Evolutionary conservation across 1,284 basidiomycete genomes (phyloP).

Genomic region (Termitomyces sp.): DNA sequence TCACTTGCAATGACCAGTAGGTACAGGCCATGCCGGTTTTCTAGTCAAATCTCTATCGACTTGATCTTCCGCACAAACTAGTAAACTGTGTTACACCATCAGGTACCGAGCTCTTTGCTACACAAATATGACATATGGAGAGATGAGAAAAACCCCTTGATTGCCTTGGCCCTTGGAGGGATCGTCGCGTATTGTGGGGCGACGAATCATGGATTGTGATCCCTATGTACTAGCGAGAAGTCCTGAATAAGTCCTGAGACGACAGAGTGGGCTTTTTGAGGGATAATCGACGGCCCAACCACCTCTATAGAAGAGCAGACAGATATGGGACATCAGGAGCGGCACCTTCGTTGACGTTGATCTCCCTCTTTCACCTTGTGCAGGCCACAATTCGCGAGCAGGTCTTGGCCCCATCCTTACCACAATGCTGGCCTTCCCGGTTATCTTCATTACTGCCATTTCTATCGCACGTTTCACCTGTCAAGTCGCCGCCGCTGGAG

Average conservation of each 20-base stretch:
- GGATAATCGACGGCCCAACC: too few relatives aligned
- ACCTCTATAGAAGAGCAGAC: slow-evolving; percentile 1
- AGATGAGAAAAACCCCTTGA: neutral
- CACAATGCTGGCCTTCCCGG: neutral
- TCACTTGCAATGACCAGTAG: neutral
- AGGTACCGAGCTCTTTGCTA: neutral
- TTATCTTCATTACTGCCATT: neutral
- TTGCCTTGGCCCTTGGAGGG: neutral
- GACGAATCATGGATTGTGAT: neutral
- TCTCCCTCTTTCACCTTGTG: slow-evolving; percentile 10
- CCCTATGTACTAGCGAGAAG: too few relatives aligned
- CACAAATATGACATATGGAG: neutral
- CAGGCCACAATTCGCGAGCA: slow-evolving; percentile 14
- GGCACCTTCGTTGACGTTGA: slow-evolving; percentile 14
- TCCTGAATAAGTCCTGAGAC: too few relatives aligned
- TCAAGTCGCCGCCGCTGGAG: neutral
- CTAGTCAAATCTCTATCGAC: neutral
- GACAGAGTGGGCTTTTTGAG: neutral
- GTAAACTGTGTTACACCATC: neutral
- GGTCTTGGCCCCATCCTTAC: slow-evolving; percentile 6
- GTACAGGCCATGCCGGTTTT: neutral
- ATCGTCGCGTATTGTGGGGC: too few relatives aligned
- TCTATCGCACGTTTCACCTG: neutral
- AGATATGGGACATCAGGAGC: neutral
- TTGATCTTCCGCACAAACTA: neutral